Base-by-base conservation (phyloP, 2,329 filamentous ascomycete genomes). In the Akanthomyces muscarius region DNA sequence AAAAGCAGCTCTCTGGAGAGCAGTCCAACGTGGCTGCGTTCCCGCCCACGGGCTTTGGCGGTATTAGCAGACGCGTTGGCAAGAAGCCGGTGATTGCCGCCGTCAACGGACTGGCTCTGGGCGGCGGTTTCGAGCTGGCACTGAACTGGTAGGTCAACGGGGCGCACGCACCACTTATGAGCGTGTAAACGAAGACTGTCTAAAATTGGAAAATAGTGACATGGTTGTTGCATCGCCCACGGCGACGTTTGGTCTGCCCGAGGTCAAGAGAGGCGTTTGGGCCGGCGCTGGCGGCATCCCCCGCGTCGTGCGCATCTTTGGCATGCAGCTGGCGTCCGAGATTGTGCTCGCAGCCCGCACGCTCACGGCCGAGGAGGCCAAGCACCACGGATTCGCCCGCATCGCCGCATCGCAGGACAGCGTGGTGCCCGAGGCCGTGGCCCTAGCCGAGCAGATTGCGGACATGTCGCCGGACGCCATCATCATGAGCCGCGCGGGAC, bases 61-160 rank as follows among this genome's bases (percentile, higher is more conserved):
- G 83, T 0, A 70, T 89, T 16, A 84, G 81, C 47, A 75, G 81
- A 47, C 76, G 86, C 14, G 72, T 72, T 14, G 86, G 86, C 0
- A 86, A 84, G 75, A 86, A 86, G 71, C 84, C 84, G 1, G 77
- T 86, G 52, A 83, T 86, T 69, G 83, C 82, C 10, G 84, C 84
- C 2, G 82, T 86, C 3, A 86, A 86, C 71, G 84, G 84, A 0
- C 78, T 81, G 64, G 82, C 82, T 1, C 73, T 84, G 53, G 84
- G 84, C 0, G 84, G 83, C 5, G 84, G 83, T 0, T 85, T 84
- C 66, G 83, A 86, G 72, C 81, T 84, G 67, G 77, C 79, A 10
- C 71, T 84, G 61, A 82, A 82, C 56, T 84, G 81, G 81, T 83
- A 71, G 42, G 75, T 72, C 28, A 38, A 48, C 16, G 14, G 13